phyloP scores from a whole-genome alignment of 78 protist genomes.

The Speleostelium caveatum region DNA sequence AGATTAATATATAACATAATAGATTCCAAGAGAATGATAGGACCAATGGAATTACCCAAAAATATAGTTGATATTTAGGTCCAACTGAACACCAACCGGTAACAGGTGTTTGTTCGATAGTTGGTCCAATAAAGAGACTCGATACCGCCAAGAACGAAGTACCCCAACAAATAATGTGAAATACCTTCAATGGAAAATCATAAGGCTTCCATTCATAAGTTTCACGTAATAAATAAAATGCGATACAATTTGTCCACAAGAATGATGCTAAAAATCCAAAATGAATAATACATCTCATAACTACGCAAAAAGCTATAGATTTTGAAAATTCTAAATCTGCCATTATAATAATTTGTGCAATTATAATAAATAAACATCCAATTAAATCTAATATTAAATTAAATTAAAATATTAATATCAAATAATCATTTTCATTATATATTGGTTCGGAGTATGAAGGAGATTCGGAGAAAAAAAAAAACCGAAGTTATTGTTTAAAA shows the following conservation, averaged over 20 bases:
- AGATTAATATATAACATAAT: constrained; percentile 31
- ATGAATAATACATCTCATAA: constrained; percentile 2
- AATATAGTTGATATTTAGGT: constrained; percentile 25
- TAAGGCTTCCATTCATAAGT: constrained; percentile 34
- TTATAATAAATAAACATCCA: not conserved
- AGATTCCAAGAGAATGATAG: constrained; percentile 41
- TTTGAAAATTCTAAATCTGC: not conserved
- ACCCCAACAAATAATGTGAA: constrained; percentile 31
- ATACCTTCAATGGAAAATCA: not conserved
- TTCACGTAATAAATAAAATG: constrained; percentile 35
- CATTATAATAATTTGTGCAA: not conserved
- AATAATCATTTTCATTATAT: not conserved
- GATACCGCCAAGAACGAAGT: not conserved
- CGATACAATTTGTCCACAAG: constrained; percentile 63
- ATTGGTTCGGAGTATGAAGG: not conserved
- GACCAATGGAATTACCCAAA: constrained; percentile 46
- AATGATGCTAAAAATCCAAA: constrained; percentile 43
- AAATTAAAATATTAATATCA: not conserved
- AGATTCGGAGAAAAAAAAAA: not conserved
- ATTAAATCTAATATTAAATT: constrained; percentile 20
- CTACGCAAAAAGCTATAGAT: constrained; percentile 2
- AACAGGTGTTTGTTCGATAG: not conserved
- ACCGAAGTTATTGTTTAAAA: too few species aligned
- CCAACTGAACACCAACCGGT: constrained; percentile 27
- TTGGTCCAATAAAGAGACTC: not conserved